These are phyloP conservation scores for Vinca minor DNA, from an alignment of 257 asterid genomes.

Conservation along the genomic window DNA sequence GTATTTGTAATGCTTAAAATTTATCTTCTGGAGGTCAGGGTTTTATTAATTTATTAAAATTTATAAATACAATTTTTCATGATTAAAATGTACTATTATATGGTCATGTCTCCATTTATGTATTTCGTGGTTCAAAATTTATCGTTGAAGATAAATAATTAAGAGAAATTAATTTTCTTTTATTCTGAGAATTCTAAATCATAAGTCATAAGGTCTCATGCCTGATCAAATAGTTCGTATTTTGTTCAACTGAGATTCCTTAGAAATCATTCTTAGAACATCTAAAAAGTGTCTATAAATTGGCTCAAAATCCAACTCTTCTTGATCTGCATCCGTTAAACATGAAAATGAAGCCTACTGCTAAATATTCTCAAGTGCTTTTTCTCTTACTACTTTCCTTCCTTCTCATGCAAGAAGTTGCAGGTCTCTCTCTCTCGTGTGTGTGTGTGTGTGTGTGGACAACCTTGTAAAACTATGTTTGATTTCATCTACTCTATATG, in stretches of 20 bases:
- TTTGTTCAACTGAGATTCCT: slow-evolving; percentile 24
- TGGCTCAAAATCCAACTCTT: neutral
- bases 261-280: slow-evolving; percentile 22
- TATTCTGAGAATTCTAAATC: neutral
- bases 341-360: neutral
- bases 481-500: neutral
- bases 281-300: slow-evolving; percentile 21
- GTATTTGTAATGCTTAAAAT: no score
- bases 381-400: neutral
- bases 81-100: no score
- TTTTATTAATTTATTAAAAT: no score
- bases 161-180: slow-evolving; percentile 2
- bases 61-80: no score
- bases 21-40: no score
- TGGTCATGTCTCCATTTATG: no score
- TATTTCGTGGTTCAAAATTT: no score
- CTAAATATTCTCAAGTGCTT: neutral
- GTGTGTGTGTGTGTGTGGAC: no score
- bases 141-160: no score
- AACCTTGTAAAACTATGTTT: no score
- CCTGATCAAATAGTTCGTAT: neutral
- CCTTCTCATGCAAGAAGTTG: slow-evolving; percentile 5
- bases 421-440: slow-evolving; percentile 23
- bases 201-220: neutral
- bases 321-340: neutral